Percentiles rank a stretch among this genome's conserved stretches.
Evolutionary conservation across 306 rosid species (phyloP).

Genomic region (Cyamopsis tetragonoloba): DNA sequence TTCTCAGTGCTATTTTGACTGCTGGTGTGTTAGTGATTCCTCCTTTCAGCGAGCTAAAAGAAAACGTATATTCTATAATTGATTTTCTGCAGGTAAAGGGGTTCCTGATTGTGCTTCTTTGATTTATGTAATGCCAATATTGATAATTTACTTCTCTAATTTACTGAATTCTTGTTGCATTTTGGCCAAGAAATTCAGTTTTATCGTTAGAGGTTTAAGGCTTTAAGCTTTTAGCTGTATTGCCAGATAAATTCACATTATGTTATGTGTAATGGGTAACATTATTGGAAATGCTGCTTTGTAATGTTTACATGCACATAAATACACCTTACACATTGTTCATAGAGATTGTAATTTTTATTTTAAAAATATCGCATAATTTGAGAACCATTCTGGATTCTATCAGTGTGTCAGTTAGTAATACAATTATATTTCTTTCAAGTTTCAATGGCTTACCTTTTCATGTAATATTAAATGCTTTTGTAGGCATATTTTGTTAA

Average conservation of each 20-base stretch:
- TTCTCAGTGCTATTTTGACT: constrained; percentile 69
- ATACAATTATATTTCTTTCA: constrained; percentile 3
- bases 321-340: background rate
- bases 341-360: background rate
- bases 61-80: constrained; percentile 48
- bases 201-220: background rate
- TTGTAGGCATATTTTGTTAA: constrained; percentile 64
- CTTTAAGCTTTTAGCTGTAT: background rate
- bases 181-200: background rate
- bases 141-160: background rate
- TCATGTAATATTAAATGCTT: constrained; percentile 13
- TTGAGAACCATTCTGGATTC: constrained; percentile 12
- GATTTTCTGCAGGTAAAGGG: constrained; percentile 65
- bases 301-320: background rate
- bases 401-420: constrained; percentile 4
- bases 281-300: constrained; percentile 5
- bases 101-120: background rate
- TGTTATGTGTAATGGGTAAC: background rate
- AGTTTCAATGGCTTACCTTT: constrained; percentile 23
- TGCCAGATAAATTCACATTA: background rate
- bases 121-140: constrained; percentile 1
- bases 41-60: constrained; percentile 55
- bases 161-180: constrained; percentile 4
- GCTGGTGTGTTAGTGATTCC: constrained; percentile 73
- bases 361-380: background rate